Conservation (phyloP, 2,329 filamentous ascomycete genomes). For the Bisporella sp. region DNA sequence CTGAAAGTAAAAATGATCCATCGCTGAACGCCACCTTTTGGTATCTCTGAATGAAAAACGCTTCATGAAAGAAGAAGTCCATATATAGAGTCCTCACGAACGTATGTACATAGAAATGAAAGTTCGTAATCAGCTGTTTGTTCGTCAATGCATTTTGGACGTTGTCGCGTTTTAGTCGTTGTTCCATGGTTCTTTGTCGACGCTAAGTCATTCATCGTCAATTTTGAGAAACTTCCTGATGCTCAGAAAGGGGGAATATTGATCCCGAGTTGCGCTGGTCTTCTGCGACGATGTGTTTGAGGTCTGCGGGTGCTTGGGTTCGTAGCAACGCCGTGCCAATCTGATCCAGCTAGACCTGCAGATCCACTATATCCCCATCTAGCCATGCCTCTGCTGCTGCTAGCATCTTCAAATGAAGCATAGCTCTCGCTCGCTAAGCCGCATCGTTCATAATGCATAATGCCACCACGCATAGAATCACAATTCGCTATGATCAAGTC, state of each 20-base stretch:
- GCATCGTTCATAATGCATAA: constrained; percentile 29
- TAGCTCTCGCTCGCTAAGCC: constrained; percentile 19
- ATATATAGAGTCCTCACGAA: no score
- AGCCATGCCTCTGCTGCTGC: background rate
- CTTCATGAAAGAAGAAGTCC: no score
- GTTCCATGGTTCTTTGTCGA: no score
- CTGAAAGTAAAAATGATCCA: no score
- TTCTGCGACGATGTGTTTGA: constrained; percentile 10
- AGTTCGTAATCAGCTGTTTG: no score
- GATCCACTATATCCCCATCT: constrained; percentile 2
- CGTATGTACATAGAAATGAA: no score
- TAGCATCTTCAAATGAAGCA: constrained; percentile 8
- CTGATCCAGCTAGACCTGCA: constrained; percentile 14
- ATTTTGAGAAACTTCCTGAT: background rate
- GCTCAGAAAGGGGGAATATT: constrained; percentile 10
- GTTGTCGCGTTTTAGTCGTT: no score
- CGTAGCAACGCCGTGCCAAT: constrained; percentile 5
- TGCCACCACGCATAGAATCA: constrained; percentile 58
- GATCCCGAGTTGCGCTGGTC: constrained; percentile 11
- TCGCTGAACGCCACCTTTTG: no score
- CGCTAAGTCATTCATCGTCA: no score
- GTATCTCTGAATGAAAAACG: no score
- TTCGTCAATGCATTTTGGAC: no score
- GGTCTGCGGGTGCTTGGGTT: constrained; percentile 13
- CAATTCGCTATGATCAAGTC: constrained; percentile 63